Base-by-base conservation (phyloP, 1,139 yeast genomes). In the Saccharomyces hybrid region DNA sequence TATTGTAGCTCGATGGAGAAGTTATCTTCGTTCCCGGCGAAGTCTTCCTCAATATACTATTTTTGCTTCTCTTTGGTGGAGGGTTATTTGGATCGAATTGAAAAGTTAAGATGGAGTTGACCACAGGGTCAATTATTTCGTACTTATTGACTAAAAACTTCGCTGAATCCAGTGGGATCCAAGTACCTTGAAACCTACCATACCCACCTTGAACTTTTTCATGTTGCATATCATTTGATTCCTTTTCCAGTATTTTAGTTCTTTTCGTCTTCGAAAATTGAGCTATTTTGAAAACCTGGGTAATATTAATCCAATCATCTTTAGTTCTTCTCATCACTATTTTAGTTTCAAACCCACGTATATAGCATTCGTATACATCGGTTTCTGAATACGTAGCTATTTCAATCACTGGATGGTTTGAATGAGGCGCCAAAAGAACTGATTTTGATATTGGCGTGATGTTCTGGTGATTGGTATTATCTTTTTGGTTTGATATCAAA, bases 121-220 rank as follows among this genome's bases (percentile, higher is more conserved):
- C 84, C 60, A 77, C 73, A 38, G 79, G 81, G 42, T 81, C 78
- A 2, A 79, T 71, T 14, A 82, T 77, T 2, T 81, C 80, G 62
- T 82, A 81, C 57, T 75, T 79, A 13, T 73, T 71, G 3, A 84
- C 84, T 61, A 82, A 70, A 47, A 76, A 70, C 55, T 76, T 79
- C 7, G 86, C 86, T 48, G 68, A 62, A 51, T 78, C 80, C 14
- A 75, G 70, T 7, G 97, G 95, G 25, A 90, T 86, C 89, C 97
- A 93, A 0, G 97, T 88, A 1, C 98, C 98, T 72, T 91, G 97
- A 69, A 88, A 88, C 67, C 89, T 86, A 13, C 97, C 97, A 67
- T 90, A 88, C 0, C 97, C 97, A 49, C 97, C 97, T 72, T 90
- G 97, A 11, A 91, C 93, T 68, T 90, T 91, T 68, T 91, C 97